These are phyloP conservation scores for Chaetoceros muelleri DNA, from an alignment of 108 stramenopile species.

Conservation along the genomic window DNA sequence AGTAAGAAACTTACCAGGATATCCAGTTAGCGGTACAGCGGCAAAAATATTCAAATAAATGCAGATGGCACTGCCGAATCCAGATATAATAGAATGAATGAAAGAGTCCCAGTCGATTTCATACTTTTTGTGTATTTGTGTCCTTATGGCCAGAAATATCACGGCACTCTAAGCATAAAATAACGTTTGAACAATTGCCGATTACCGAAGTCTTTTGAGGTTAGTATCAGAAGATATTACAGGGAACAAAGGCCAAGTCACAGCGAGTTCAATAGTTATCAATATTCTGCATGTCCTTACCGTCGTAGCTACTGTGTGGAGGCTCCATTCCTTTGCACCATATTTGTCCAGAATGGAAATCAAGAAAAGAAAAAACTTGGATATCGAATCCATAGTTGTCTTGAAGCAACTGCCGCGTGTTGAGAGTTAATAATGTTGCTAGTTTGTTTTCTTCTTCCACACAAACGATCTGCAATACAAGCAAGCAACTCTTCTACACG, in stretches of 20 bases:
- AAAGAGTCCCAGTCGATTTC: constrained; percentile 44
- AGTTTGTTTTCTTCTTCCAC: no score
- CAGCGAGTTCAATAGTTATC: no score
- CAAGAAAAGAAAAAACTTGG: no score
- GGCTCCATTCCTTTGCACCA: constrained; percentile 23
- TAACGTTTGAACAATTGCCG: no score
- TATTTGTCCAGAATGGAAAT: constrained; percentile 17
- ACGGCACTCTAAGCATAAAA: constrained; percentile 6
- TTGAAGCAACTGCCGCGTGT: no score
- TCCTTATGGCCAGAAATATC: constrained; percentile 8
- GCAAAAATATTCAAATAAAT: constrained; percentile 27
- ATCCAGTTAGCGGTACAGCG: constrained; percentile 30
- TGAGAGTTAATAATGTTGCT: no score
- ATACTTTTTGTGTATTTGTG: constrained; percentile 1
- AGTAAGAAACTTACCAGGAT: background rate
- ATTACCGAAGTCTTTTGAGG: background rate
- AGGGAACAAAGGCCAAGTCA: background rate
- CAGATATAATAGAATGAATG: constrained; percentile 26
- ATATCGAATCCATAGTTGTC: no score
- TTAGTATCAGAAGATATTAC: background rate
- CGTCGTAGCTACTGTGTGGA: constrained; percentile 6
- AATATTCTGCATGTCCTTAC: no score
- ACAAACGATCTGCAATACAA: no score
- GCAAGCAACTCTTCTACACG: no score
- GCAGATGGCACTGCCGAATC: constrained; percentile 18